Evolutionary conservation across 129 eudicot genomes (phyloP).

Genomic region (Ambrosia trifida): DNA sequence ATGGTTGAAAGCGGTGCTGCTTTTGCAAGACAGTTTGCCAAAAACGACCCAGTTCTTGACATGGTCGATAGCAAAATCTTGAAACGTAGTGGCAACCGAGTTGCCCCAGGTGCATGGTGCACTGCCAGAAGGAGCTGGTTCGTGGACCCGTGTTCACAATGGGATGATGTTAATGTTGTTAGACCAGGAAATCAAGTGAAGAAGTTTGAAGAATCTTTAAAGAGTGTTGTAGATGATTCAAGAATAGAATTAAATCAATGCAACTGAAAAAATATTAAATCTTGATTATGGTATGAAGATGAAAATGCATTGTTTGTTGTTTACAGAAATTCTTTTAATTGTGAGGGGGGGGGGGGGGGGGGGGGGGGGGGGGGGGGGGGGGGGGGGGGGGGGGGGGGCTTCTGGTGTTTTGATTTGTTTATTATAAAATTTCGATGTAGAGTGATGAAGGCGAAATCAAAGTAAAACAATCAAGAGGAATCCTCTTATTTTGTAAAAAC

Average conservation of each 20-base stretch:
- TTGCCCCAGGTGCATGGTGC: constrained; percentile 91
- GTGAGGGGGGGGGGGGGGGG: constrained; percentile 10
- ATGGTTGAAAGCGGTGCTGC: constrained; percentile 92
- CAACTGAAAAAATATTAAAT: constrained; percentile 32
- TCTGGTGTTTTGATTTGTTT: neutral
- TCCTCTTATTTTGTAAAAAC: constrained; percentile 35
- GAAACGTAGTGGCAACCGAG: constrained; percentile 61
- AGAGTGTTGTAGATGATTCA: constrained; percentile 48
- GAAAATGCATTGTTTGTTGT: constrained; percentile 33
- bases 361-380: constrained; percentile 7
- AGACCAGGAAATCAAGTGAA: constrained; percentile 70
- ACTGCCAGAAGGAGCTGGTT: constrained; percentile 67
- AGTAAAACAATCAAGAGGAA: constrained; percentile 25
- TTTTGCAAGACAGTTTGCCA: constrained; percentile 68
- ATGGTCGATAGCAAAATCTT: constrained; percentile 76
- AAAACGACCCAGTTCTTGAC: constrained; percentile 71
- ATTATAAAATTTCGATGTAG: constrained; percentile 41
- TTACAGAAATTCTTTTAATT: constrained; percentile 27
- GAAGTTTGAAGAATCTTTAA: constrained; percentile 49
- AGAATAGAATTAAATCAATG: constrained; percentile 59
- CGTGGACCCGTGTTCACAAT: constrained; percentile 76
- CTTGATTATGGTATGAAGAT: constrained; percentile 24
- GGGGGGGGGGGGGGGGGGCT: too few species aligned
- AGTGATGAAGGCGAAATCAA: constrained; percentile 17
- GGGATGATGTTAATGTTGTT: constrained; percentile 90